A percentile compares a stretch with the other conserved stretches of the same genome.
Evolutionary conservation across 2,329 filamentous ascomycete genomes (phyloP).

Genomic region (Epichloe gansuensis): DNA sequence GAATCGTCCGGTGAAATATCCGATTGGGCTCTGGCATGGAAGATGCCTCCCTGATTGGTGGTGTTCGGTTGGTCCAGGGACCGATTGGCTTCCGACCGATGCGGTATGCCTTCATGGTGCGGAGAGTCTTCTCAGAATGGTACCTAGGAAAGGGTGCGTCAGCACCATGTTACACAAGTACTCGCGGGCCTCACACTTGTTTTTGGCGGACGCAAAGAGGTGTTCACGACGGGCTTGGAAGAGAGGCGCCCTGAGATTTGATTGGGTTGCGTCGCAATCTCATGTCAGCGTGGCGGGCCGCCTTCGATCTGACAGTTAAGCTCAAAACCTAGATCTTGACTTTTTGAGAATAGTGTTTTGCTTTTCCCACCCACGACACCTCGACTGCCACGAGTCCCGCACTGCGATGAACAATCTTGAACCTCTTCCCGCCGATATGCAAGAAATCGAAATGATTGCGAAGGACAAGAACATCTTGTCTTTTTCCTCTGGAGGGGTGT

Average conservation of each 20-base stretch:
- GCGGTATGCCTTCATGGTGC: slow-evolving; percentile 46
- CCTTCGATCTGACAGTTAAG: neutral
- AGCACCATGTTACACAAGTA: slow-evolving; percentile 7
- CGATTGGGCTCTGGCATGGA: slow-evolving; percentile 3
- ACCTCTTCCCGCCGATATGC: neutral
- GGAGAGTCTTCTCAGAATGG: slow-evolving; percentile 39
- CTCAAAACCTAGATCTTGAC: neutral
- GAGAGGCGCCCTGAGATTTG: neutral
- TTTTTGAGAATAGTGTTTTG: neutral
- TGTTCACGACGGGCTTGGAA: neutral
- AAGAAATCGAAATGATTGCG: neutral
- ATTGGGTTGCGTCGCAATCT: neutral
- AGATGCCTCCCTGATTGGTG: slow-evolving; percentile 43
- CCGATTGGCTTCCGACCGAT: slow-evolving; percentile 43
- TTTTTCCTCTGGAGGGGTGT: neutral
- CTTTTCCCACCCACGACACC: neutral
- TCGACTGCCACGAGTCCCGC: neutral
- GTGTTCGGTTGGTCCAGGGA: slow-evolving; percentile 45
- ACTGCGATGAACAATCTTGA: neutral
- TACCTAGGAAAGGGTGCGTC: slow-evolving; percentile 31
- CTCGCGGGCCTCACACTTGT: neutral
- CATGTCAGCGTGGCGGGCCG: neutral
- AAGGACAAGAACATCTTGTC: neutral
- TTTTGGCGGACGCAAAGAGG: neutral
- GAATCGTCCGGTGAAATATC: slow-evolving; percentile 8